Evolutionary conservation across 1,284 basidiomycete genomes (phyloP), one percentile per base, ranked within the genome.

Genomic region (Puccinia triticina): DNA sequence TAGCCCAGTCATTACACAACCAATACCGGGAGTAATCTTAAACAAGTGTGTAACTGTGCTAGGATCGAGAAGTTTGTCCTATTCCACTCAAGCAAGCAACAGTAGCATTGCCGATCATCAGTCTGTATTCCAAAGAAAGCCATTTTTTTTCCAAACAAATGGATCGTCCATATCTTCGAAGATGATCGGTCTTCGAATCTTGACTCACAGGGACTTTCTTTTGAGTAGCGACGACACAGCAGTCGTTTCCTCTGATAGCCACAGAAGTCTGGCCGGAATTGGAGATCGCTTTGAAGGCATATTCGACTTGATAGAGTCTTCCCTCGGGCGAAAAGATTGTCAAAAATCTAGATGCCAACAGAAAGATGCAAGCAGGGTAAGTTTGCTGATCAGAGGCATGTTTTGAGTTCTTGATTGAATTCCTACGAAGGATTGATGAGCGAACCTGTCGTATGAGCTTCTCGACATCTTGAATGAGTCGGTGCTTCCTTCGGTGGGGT

Each of bases 221-320:
- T 89, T 99, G 97, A 14, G 96, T 98, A 86, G 98, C 95, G 59
- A 98, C 93, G 3, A 99, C 95, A 10, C 92, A 91, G 2, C 94
- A 96, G 86, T 99, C 96, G 88, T 94, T 94, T 32, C 97, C 97
- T 84, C 96, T 89, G 79, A 99, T 92, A 21, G 96, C 91, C 77
- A 99, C 91, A 8, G 96, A 92, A 2, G 97, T 99, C 86, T 98
- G 94, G 0, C 95, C 96, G 2, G 95, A 96, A 77, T 94, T 93
- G 83, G 94, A 94, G 88, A 99, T 98, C 72, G 97, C 97, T 88
- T 99, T 99, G 92, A 99, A 99, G 29, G 97, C 97, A 90, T 99
- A 99, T 89, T 98, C 95, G 87, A 98, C 95, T 95, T 98, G 96
- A 87, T 97, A 98, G 50, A 90, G 87, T 14, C 85, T 83, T 83